Base-by-base conservation (phyloP, 768 basidiomycete species). In the Termitomyces sp. region DNA sequence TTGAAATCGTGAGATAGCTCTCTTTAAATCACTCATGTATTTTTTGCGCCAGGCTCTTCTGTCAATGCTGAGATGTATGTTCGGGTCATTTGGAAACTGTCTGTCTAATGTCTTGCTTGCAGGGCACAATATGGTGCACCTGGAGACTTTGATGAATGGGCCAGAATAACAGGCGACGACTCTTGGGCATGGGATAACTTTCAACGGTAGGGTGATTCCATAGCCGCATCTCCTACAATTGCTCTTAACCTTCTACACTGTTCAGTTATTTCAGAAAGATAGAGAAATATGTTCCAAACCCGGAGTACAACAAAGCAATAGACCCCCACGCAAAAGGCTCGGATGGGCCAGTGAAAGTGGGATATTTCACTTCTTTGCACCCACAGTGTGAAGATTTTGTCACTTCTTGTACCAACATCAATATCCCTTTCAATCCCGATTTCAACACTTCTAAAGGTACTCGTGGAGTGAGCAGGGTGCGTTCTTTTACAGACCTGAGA, bases 101-200 rank as follows among this genome's bases (percentile, higher is more conserved):
- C n/a, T 11, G 36, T 52, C 26, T 59, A 30, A 50, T 24, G 30
- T 30, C 33, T 9, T 40, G 40, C 22, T 33, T 55, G 14, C 47
- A 79, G 81, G 81, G 81, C 80, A 43, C 88, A 89, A 14, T 81
- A 80, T 28, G 85, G 85, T 22, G 75, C 84, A 26, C 86, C 88
- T 3, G 79, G 80, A 1, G 88, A 90, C 63, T 88, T 82, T 55
- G 82, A 88, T 61, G 80, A 88, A 67, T 88, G 85, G 79, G 83
- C 80, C 0, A 65, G 68, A 3, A 77, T 82, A 30, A 72, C 74
- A 14, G 82, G 79, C 8, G 81, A 86, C 40, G 70, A 78, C 8
- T 72, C 76, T 3, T 90, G 88, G 88, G 69, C 78, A n/a, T 84
- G 79, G 76, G 68, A 77, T 40, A 76, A 80, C 36, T 75, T 89